Conservation (phyloP, 345 rosid genomes). For the Hibiscus mutabilis region DNA sequence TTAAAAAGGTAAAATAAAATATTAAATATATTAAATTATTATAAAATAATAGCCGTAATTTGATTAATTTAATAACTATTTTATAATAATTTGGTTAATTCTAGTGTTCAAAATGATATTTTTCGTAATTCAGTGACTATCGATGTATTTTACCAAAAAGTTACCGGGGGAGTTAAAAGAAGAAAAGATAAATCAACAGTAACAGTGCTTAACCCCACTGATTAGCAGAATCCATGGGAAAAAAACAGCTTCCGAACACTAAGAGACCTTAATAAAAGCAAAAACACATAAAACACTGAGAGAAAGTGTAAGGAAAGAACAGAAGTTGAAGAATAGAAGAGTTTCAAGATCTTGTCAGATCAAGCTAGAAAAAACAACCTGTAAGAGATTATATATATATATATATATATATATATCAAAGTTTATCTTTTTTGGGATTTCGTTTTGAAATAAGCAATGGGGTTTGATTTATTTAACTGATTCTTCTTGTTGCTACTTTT, state of each 20-base stretch:
- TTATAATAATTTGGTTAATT: too few species aligned
- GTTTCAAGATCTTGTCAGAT: conserved; percentile 42
- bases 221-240: neutral
- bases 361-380: conserved; percentile 21
- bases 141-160: too few species aligned
- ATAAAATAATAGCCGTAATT: too few species aligned
- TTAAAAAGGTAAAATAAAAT: too few species aligned
- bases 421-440: too few species aligned
- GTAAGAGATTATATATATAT: conserved; percentile 16
- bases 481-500: neutral
- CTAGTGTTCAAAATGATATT: too few species aligned
- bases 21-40: too few species aligned
- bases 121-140: too few species aligned
- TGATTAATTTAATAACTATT: too few species aligned
- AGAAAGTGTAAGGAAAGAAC: neutral
- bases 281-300: conserved; percentile 18
- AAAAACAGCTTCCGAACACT: conserved; percentile 3
- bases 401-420: too few species aligned
- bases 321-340: conserved; percentile 6
- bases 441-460: conserved; percentile 10
- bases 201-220: neutral
- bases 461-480: conserved; percentile 26
- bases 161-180: too few species aligned
- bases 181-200: neutral
- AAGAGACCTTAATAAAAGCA: conserved; percentile 24